Percentiles rank a stretch among this genome's conserved stretches.
Conservation (phyloP, 495 filamentous ascomycete species). For the Penicillium salamii region DNA sequence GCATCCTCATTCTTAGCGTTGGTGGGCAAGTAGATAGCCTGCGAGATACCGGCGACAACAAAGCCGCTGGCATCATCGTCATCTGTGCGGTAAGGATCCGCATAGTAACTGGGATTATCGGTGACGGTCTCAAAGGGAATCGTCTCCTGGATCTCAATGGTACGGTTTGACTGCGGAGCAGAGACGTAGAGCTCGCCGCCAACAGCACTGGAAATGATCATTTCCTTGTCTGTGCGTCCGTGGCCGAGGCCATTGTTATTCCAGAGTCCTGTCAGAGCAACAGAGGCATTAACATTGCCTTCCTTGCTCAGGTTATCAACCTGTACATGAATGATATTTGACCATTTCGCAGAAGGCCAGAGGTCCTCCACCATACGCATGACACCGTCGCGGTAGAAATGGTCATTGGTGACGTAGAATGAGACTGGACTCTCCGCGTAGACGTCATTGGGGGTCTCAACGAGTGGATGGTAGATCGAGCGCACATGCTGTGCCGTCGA, state of each 20-base stretch:
- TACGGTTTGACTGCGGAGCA: conserved; percentile 20
- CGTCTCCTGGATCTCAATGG: conserved; percentile 39
- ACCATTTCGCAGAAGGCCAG: conserved; percentile 36
- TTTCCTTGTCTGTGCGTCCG: conserved; percentile 42
- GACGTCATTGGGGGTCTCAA: conserved; percentile 61
- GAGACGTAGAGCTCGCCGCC: conserved; percentile 34
- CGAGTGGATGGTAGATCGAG: conserved; percentile 42
- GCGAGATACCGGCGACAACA: conserved; percentile 48
- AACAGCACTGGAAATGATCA: conserved; percentile 45
- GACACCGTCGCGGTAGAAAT: conserved; percentile 47
- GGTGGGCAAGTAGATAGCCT: conserved; percentile 35
- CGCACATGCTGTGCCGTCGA: conserved; percentile 36
- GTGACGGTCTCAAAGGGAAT: conserved; percentile 42
- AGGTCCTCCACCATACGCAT: conserved; percentile 43
- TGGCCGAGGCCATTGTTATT: conserved; percentile 60
- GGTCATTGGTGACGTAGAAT: conserved; percentile 62
- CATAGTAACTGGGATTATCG: conserved; percentile 58
- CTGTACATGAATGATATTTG: conserved; percentile 35
- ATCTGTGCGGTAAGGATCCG: conserved; percentile 39
- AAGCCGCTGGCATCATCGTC: conserved; percentile 53
- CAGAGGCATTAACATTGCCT: conserved; percentile 29
- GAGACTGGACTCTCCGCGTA: conserved; percentile 44
- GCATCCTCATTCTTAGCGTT: conserved; percentile 36
- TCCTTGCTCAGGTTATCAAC: conserved; percentile 16
- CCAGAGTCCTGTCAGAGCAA: conserved; percentile 41